Evolutionary conservation across 2,329 filamentous ascomycete species (phyloP).

Genomic region (Juglanconis oblonga): DNA sequence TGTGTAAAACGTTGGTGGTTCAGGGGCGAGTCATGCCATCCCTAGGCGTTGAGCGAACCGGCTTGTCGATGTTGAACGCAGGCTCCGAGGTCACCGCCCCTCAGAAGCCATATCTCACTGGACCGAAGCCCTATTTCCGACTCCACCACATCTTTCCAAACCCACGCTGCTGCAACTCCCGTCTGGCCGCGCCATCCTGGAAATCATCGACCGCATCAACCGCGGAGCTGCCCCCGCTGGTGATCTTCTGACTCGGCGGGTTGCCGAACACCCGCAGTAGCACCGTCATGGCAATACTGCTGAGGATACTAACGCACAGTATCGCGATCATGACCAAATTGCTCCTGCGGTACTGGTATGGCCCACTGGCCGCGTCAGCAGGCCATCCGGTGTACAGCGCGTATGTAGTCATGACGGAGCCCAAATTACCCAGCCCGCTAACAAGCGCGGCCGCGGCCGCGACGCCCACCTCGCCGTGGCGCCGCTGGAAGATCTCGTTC

Average conservation of each 20-base stretch:
- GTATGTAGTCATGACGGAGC: conserved; percentile 84
- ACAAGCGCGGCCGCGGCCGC: conserved; percentile 83
- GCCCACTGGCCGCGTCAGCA: conserved; percentile 66
- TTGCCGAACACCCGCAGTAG: conserved; percentile 60
- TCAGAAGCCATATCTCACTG: not conserved
- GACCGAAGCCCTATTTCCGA: conserved; percentile 22
- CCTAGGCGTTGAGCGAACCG: conserved; percentile 8
- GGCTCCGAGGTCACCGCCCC: not conserved
- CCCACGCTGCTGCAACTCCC: conserved; percentile 58
- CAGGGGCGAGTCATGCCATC: conserved; percentile 1
- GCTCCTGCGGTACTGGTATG: conserved; percentile 73
- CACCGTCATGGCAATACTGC: conserved; percentile 66
- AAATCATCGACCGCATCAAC: conserved; percentile 41
- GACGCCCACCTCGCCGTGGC: conserved; percentile 87
- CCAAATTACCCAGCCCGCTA: conserved; percentile 81
- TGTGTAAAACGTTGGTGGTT: not conserved
- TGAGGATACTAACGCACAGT: conserved; percentile 71
- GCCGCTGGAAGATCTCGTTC: conserved; percentile 82
- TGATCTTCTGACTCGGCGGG: conserved; percentile 45
- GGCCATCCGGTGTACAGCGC: conserved; percentile 87
- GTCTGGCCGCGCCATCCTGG: conserved; percentile 59
- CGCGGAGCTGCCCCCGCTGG: conserved; percentile 32
- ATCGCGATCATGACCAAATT: conserved; percentile 90
- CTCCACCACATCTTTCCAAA: conserved; percentile 41
- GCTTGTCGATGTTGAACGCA: conserved; percentile 10